Evolutionary conservation across 495 filamentous ascomycete species (phyloP), one percentile per base, ranked within the genome.

Genomic region (Lasiosphaeris hirsuta): DNA sequence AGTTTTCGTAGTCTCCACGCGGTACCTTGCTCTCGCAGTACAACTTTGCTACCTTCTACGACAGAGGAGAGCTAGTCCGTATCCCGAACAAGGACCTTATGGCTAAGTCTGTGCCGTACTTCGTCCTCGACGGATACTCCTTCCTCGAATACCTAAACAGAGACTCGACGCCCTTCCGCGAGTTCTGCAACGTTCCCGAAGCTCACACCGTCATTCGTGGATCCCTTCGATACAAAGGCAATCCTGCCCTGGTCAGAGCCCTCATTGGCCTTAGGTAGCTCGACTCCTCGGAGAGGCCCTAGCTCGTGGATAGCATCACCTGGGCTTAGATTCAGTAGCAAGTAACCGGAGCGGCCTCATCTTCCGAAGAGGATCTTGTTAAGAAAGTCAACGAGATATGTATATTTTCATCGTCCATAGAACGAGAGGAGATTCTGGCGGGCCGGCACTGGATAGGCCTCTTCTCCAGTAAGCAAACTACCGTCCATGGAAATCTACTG

Each of bases 321-420:
- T 50, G 46, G 46, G 49, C 48, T n/a, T 7, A 51, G 48, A 36
- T 51, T n/a, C 48, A 51, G 18, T 18, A 49, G 45, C 7, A 30
- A 23, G 18, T n/a, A 11, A 49, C 30, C 15, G 17, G 45, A 7
- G 45, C 45, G 10, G 10, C 17, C 9, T 33, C 10, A 6, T 49
- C 19, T 23, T 10, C 14, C 7, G 30, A 40, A 34, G 36, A 17
- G 48, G 33, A 51, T 51, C 34, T 51, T 13, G 10, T 40, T 10
- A 10, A 14, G 30, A 51, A 36, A 14, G 14, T 18, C 11, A 18
- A 51, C 6, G 30, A 51, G 48, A 5, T 51, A 34, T 51, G 36
- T 18, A 18, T 2, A 14, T 51, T 37, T 38, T 8, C 10, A 2
- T 14, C 14, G 5, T 13, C 8, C 15, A 13, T 7, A 10, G 49